Percentiles rank a stretch among this genome's conserved stretches.
Conservation (phyloP, 2,329 filamentous ascomycete genomes). For the Trichoderma sp. region DNA sequence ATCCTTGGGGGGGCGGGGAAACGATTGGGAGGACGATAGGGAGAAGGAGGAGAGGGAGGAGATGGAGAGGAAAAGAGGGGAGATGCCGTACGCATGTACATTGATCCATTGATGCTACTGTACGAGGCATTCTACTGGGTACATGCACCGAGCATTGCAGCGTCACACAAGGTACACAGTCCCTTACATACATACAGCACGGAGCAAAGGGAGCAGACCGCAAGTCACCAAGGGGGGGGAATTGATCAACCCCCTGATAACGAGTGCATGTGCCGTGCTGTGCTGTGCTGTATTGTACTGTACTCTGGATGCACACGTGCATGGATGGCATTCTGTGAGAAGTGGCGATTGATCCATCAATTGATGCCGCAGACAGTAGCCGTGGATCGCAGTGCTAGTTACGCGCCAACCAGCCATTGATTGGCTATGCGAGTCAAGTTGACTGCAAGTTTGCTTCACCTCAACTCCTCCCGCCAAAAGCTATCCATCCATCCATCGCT, state of each 20-base stretch:
- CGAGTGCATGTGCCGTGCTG: too few species aligned
- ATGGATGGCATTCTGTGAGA: not conserved
- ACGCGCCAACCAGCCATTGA: not conserved
- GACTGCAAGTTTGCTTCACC: too few species aligned
- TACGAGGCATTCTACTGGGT: too few species aligned
- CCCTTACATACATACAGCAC: too few species aligned
- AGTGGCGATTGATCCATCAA: not conserved
- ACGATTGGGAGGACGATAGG: not conserved
- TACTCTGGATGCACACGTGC: not conserved
- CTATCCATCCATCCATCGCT: not conserved
- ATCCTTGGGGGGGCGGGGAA: too few species aligned
- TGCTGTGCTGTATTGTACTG: too few species aligned
- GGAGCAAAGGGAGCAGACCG: not conserved
- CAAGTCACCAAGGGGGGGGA: conserved; percentile 11
- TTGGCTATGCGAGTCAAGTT: not conserved
- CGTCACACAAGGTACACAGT: not conserved
- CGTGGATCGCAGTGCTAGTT: not conserved
- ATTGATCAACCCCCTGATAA: not conserved
- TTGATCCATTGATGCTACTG: too few species aligned
- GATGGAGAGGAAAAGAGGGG: not conserved
- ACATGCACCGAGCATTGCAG: too few species aligned
- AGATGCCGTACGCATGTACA: too few species aligned
- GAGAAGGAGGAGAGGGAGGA: not conserved
- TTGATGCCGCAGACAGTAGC: not conserved
- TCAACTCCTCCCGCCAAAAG: not conserved